Percentiles rank a stretch among this genome's conserved stretches.
Evolutionary conservation across 2,329 filamentous ascomycete genomes (phyloP).

Genomic region (Passalora sequoiae): DNA sequence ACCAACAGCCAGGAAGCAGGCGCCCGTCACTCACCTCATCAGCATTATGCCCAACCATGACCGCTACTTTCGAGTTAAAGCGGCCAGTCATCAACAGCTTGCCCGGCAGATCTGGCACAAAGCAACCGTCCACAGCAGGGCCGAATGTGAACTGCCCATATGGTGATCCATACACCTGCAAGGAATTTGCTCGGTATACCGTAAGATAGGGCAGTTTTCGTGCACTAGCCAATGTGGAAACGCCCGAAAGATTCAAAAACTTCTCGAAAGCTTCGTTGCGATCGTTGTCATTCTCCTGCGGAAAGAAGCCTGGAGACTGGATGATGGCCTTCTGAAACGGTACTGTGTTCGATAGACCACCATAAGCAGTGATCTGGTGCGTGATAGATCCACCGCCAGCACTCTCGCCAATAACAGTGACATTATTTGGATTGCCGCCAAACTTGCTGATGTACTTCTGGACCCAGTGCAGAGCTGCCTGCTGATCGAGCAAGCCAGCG

Average conservation of each 20-base stretch:
- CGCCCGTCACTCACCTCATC: constrained; percentile 33
- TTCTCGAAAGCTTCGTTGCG: constrained; percentile 39
- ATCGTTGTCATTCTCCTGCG: constrained; percentile 30
- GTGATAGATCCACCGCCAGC: constrained; percentile 52
- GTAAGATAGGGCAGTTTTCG: constrained; percentile 37
- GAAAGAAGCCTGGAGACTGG: constrained; percentile 45
- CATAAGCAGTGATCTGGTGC: constrained; percentile 50
- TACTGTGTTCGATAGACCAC: constrained; percentile 38
- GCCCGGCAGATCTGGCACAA: constrained; percentile 45
- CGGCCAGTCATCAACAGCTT: constrained; percentile 40
- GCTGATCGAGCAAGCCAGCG: constrained; percentile 45
- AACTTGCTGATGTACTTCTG: constrained; percentile 35
- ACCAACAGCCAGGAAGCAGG: too few relatives aligned
- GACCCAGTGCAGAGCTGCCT: constrained; percentile 49
- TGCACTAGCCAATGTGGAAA: constrained; percentile 42
- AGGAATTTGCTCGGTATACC: constrained; percentile 42
- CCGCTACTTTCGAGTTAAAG: constrained; percentile 41
- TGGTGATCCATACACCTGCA: constrained; percentile 38
- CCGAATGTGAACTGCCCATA: constrained; percentile 44
- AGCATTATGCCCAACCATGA: constrained; percentile 45
- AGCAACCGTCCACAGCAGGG: constrained; percentile 45
- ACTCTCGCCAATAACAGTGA: constrained; percentile 43
- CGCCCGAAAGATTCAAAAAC: constrained; percentile 41
- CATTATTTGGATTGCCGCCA: constrained; percentile 4
- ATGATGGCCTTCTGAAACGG: constrained; percentile 45